phyloP scores from a whole-genome alignment of 148 eudicot species.

The Camellia lanceoleosa region DNA sequence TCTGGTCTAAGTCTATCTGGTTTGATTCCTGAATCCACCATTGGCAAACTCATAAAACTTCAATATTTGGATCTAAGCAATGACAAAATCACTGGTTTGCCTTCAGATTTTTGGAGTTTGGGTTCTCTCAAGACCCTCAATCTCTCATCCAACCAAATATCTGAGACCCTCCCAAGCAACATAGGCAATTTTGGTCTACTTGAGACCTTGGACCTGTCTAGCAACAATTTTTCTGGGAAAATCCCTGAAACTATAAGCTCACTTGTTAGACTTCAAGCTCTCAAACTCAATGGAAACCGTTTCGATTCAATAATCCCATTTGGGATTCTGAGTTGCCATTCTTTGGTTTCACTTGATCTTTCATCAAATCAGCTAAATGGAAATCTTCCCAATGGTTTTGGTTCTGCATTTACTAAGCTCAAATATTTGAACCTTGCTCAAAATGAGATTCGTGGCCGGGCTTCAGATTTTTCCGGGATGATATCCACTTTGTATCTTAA shows the following conservation, averaged over 20 bases:
- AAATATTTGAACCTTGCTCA: slow-evolving; percentile 44
- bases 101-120: slow-evolving; percentile 68
- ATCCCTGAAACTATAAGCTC: slow-evolving; percentile 50
- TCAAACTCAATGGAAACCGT: slow-evolving; percentile 37
- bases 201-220: slow-evolving; percentile 49
- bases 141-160: slow-evolving; percentile 44
- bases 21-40: slow-evolving; percentile 52
- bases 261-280: slow-evolving; percentile 30
- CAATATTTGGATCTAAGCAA: slow-evolving; percentile 49
- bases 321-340: slow-evolving; percentile 38
- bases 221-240: slow-evolving; percentile 40
- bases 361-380: slow-evolving; percentile 47
- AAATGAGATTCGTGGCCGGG: slow-evolving; percentile 43
- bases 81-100: slow-evolving; percentile 46
- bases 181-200: slow-evolving; percentile 53
- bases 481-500: slow-evolving; percentile 27
- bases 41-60: slow-evolving; percentile 53
- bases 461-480: slow-evolving; percentile 42
- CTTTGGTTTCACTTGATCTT: slow-evolving; percentile 42
- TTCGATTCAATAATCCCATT: slow-evolving; percentile 44
- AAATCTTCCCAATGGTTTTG: slow-evolving; percentile 49
- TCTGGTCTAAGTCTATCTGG: slow-evolving; percentile 54
- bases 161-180: slow-evolving; percentile 47
- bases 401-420: slow-evolving; percentile 43
- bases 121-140: slow-evolving; percentile 43